Evolutionary conservation across 164 flowering plant species (phyloP).

Genomic region (Nymphaea colorata): DNA sequence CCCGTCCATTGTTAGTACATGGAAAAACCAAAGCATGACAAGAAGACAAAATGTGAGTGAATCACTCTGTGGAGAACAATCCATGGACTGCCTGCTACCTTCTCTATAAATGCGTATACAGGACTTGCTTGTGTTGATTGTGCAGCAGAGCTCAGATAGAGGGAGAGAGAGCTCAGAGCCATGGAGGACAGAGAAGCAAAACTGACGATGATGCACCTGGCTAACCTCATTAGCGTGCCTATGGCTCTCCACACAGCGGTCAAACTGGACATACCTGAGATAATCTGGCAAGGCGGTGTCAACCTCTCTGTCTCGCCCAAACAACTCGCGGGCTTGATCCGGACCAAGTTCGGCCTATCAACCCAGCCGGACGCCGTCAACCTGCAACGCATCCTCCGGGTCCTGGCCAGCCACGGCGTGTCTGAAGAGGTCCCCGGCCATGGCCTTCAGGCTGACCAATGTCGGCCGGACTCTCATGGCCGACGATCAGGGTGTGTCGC

Average conservation of each 20-base stretch:
- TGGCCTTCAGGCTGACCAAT: too few relatives aligned
- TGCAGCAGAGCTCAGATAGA: too few relatives aligned
- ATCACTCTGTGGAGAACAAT: too few relatives aligned
- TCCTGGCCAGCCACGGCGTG: too few relatives aligned
- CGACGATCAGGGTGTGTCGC: slow-evolving; percentile 58
- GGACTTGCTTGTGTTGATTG: too few relatives aligned
- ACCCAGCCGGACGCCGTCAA: slow-evolving; percentile 14
- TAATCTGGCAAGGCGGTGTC: slow-evolving; percentile 46
- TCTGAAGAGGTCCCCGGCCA: too few relatives aligned
- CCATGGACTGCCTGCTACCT: too few relatives aligned
- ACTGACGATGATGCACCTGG: slow-evolving; percentile 43
- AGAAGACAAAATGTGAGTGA: too few relatives aligned
- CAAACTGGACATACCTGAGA: slow-evolving; percentile 54
- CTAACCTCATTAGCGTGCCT: slow-evolving; percentile 75
- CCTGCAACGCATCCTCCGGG: slow-evolving; percentile 16
- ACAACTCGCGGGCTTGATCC: slow-evolving; percentile 30
- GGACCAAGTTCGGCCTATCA: slow-evolving; percentile 14
- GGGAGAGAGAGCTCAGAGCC: background rate
- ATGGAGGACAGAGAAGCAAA: slow-evolving; percentile 8
- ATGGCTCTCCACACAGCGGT: slow-evolving; percentile 67
- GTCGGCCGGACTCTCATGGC: slow-evolving; percentile 13
- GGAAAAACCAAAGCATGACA: too few relatives aligned
- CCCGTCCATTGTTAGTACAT: too few relatives aligned
- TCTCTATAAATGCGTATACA: too few relatives aligned
- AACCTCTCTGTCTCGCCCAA: slow-evolving; percentile 40